Conservation (phyloP, 345 rosid genomes). For the Eucalyptus victrix region DNA sequence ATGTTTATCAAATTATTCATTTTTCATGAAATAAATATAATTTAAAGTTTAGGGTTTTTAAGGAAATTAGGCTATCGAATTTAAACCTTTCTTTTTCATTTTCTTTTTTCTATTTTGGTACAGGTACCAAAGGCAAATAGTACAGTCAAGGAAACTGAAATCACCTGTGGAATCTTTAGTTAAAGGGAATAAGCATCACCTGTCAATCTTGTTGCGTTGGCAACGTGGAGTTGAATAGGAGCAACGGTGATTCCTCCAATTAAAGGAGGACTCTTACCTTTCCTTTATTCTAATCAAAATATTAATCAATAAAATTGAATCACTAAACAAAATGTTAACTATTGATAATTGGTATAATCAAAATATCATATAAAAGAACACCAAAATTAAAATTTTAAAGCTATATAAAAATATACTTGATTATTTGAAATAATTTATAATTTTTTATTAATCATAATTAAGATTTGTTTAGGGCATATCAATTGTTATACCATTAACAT, state of each 20-base stretch:
- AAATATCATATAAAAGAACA: not conserved
- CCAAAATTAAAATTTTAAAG: not conserved
- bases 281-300: not conserved
- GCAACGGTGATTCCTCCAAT: not conserved
- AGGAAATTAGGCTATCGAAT: not conserved
- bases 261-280: not conserved
- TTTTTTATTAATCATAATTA: not conserved
- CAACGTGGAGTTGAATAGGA: not conserved
- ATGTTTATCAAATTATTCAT: not conserved
- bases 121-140: not conserved
- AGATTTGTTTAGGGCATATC: not conserved
- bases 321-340: not conserved
- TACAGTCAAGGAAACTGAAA: not conserved
- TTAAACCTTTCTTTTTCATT: not conserved
- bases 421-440: not conserved
- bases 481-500: not conserved
- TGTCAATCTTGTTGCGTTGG: not conserved
- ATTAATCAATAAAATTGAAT: not conserved
- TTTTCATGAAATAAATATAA: no score
- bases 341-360: not conserved
- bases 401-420: not conserved
- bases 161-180: not conserved
- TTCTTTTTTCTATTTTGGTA: not conserved
- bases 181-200: not conserved
- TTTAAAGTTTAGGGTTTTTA: no score